Evolutionary conservation across 768 basidiomycete species (phyloP), one percentile per base, ranked within the genome.

Genomic region (Krasilnikovozyma curviuscula): DNA sequence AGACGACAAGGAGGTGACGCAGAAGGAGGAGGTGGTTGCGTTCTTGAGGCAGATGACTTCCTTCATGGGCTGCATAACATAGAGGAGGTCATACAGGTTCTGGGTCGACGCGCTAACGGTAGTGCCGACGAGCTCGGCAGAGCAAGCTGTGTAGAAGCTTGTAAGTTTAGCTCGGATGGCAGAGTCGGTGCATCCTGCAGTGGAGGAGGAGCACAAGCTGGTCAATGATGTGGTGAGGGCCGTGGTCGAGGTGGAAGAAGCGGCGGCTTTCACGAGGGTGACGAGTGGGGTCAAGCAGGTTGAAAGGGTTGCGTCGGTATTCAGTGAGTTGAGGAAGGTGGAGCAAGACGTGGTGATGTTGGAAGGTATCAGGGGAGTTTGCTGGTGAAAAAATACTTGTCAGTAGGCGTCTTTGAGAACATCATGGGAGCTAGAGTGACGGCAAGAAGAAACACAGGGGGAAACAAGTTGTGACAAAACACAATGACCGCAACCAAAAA

Each of bases 51-150:
- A 95, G 27, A 83, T 60, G 24, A 85, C 78, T 6, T 61, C 55
- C 52, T 66, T 67, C 60, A 91, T 61, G 7, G 88, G 85, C 10
- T 61, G 53, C 38, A 89, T 54, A 50, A 71, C 54, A 68, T 84
- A 98, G 25, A 95, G 67, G 27, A 76, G 67, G 61, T 95, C 89
- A 67, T 97, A 98, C 2, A 73, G 65, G 24, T 64, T 56, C 61
- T 74, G 61, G n/a, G n/a, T n/a, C n/a, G n/a, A n/a, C n/a, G n/a
- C n/a, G n/a, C n/a, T n/a, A 39, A 93, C 80, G 23, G 69, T 61
- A 16, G 56, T 40, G 24, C 59, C 61, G 3, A 74, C 75, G 56
- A 98, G 67, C 67, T 97, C 91, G 18, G 59, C 49, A 1, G 67
- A 49, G 70, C 91, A 98, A 10, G 72, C 70, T 8, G 71, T 57